phyloP scores from a whole-genome alignment of 129 eudicot species.

The Pseudognaphalium luteoalbum region DNA sequence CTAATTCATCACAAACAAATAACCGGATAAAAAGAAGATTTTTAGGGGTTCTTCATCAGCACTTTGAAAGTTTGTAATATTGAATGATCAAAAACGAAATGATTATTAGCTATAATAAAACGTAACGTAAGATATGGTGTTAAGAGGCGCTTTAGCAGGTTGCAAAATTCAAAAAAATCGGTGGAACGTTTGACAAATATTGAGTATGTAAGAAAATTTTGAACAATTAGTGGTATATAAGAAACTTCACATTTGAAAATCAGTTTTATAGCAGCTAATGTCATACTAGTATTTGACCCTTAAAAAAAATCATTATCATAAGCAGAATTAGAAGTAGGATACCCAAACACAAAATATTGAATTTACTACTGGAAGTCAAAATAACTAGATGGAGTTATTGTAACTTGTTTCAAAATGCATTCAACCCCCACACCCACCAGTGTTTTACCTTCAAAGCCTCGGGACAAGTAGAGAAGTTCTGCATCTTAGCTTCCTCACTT shows the following conservation, averaged over 20 bases:
- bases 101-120: neutral
- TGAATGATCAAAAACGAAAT: neutral
- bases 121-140: neutral
- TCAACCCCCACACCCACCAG: neutral
- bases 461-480: constrained; percentile 3
- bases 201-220: neutral
- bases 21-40: neutral
- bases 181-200: neutral
- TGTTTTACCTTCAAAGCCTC: constrained; percentile 34
- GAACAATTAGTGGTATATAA: neutral
- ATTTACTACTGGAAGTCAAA: neutral
- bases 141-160: neutral
- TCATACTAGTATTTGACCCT: constrained; percentile 9
- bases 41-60: neutral
- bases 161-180: neutral
- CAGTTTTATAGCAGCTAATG: constrained; percentile 3
- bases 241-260: neutral
- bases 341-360: neutral
- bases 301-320: neutral
- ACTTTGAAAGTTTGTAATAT: neutral
- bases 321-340: constrained; percentile 2
- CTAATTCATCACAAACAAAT: neutral
- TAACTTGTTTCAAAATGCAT: constrained; percentile 2
- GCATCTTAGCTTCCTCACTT: constrained; percentile 21
- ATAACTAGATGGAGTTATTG: neutral